Conservation (phyloP, 2,329 filamentous ascomycete genomes). For the Thielaviopsis cerberus region DNA sequence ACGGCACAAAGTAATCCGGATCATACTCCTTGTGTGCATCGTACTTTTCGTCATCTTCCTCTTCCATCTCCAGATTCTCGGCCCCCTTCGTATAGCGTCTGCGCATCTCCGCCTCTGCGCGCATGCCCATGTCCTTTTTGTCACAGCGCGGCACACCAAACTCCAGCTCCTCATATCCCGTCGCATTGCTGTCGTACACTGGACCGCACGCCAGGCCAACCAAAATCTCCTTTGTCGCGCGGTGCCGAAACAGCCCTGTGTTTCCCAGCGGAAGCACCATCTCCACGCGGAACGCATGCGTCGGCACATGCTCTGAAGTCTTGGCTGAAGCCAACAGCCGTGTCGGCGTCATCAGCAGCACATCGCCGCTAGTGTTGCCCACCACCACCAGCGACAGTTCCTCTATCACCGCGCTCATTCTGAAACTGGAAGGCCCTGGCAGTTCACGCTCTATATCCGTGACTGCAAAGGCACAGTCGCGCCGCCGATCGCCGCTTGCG, state of each 20-base stretch:
- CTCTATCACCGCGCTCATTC: constrained; percentile 32
- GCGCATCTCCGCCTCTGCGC: too few relatives aligned
- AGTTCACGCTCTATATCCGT: not conserved
- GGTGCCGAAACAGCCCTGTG: constrained; percentile 25
- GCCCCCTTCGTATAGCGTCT: constrained; percentile 13
- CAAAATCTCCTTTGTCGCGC: constrained; percentile 32
- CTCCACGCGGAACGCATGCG: constrained; percentile 34
- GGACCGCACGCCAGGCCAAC: constrained; percentile 51
- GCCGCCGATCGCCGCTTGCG: not conserved
- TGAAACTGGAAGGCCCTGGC: not conserved
- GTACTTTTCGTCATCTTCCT: not conserved
- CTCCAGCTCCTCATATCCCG: not conserved
- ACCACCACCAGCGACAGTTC: constrained; percentile 52
- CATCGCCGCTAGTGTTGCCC: constrained; percentile 48
- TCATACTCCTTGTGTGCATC: not conserved
- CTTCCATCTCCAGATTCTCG: not conserved
- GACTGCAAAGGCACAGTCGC: not conserved
- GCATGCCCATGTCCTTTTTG: too few relatives aligned
- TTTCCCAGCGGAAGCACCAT: constrained; percentile 28
- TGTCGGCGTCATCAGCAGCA: constrained; percentile 40
- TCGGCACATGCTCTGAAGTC: not conserved
- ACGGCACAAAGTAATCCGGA: not conserved
- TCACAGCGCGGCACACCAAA: too few relatives aligned
- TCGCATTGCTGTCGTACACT: constrained; percentile 28
- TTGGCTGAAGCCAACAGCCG: constrained; percentile 14